Conservation (phyloP, 2,329 filamentous ascomycete species). For the Cryphonectria parasitica region DNA sequence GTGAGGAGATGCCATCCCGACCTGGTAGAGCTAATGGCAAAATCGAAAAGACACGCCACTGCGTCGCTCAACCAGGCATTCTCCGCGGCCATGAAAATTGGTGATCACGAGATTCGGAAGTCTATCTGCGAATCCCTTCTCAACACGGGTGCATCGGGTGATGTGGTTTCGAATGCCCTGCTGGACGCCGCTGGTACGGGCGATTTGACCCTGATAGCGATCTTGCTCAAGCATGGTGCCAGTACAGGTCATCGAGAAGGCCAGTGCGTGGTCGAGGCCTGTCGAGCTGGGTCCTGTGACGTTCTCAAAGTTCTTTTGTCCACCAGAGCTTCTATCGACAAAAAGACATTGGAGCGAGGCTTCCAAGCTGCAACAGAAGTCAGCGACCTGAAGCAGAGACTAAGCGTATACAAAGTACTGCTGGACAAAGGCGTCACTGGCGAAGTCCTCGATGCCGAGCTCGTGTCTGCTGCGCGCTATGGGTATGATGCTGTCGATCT, state of each 20-base stretch:
- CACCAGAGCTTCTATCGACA: slow-evolving; percentile 44
- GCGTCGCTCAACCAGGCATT: slow-evolving; percentile 49
- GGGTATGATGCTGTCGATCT: slow-evolving; percentile 53
- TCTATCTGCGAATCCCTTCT: slow-evolving; percentile 51
- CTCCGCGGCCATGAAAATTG: slow-evolving; percentile 46
- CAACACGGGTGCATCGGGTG: slow-evolving; percentile 48
- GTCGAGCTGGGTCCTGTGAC: slow-evolving; percentile 52
- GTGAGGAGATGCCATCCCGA: slow-evolving; percentile 50
- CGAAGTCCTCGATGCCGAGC: slow-evolving; percentile 56
- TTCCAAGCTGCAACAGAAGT: slow-evolving; percentile 61
- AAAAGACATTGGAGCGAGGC: slow-evolving; percentile 50
- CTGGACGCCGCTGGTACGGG: slow-evolving; percentile 56
- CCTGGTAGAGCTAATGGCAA: slow-evolving; percentile 49
- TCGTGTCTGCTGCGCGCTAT: slow-evolving; percentile 56
- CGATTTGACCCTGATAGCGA: slow-evolving; percentile 53
- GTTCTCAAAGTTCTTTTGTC: slow-evolving; percentile 56
- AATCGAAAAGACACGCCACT: slow-evolving; percentile 41
- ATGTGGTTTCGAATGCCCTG: slow-evolving; percentile 53
- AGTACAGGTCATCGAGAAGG: slow-evolving; percentile 55
- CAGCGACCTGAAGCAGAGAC: slow-evolving; percentile 52
- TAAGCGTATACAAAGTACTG: slow-evolving; percentile 54
- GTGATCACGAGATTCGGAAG: slow-evolving; percentile 45
- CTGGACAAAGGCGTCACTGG: slow-evolving; percentile 54
- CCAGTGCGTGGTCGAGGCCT: slow-evolving; percentile 59
- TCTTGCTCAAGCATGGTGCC: slow-evolving; percentile 57